These are phyloP conservation scores for Neocatenulostroma microsporum DNA, from an alignment of 2,329 filamentous ascomycete species.

Conservation along the genomic window DNA sequence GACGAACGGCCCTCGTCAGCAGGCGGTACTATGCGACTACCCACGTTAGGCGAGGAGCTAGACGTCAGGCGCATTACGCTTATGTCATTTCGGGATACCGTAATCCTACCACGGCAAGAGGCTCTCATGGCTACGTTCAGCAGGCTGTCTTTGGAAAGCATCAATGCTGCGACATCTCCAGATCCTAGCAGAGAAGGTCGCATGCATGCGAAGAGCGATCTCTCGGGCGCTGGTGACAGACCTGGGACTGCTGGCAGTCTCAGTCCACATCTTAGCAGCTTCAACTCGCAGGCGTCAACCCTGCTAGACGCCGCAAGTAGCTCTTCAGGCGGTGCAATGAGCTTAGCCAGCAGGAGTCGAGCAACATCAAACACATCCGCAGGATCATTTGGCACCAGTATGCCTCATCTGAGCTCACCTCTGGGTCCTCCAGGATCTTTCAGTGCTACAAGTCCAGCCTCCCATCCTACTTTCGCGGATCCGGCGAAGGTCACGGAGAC, in stretches of 20 bases:
- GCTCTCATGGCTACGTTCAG: constrained; percentile 84
- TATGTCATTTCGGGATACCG: constrained; percentile 75
- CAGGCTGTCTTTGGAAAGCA: constrained; percentile 74
- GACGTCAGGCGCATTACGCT: constrained; percentile 87
- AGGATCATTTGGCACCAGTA: constrained; percentile 38
- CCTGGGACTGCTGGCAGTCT: constrained; percentile 64
- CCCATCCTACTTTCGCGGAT: constrained; percentile 17
- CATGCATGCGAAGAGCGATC: constrained; percentile 26
- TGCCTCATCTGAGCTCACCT: constrained; percentile 28
- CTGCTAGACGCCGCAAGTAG: constrained; percentile 58
- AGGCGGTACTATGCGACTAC: constrained; percentile 31
- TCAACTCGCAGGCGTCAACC: constrained; percentile 70
- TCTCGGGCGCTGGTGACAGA: constrained; percentile 25
- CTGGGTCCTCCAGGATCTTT: constrained; percentile 17
- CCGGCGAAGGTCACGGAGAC: constrained; percentile 83
- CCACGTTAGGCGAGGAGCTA: constrained; percentile 52
- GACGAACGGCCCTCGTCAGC: constrained; percentile 39
- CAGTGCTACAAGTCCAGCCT: constrained; percentile 15
- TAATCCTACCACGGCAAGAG: constrained; percentile 85
- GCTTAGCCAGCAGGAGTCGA: constrained; percentile 54
- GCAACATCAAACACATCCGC: constrained; percentile 74
- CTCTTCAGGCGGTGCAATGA: constrained; percentile 39
- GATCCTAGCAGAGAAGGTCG: constrained; percentile 18
- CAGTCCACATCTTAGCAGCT: constrained; percentile 67
- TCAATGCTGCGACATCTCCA: constrained; percentile 39